A percentile compares a stretch with the other conserved stretches of the same genome.
These are phyloP conservation scores for Plenodomus biglobosus DNA, from an alignment of 2,329 filamentous ascomycete species.

Conservation along the genomic window DNA sequence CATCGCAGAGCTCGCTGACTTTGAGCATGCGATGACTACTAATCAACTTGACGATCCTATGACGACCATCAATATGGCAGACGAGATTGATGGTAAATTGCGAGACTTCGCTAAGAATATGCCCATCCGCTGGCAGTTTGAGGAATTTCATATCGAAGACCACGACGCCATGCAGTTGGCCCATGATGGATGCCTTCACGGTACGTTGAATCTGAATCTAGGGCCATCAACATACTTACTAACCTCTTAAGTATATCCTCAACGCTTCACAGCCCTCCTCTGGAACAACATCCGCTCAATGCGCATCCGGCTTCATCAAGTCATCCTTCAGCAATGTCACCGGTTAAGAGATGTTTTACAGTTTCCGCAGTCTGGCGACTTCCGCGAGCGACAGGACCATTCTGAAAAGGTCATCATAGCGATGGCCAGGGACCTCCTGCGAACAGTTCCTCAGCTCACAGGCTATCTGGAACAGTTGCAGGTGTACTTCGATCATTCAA, in stretches of 20 bases:
- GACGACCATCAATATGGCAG: conserved; percentile 13
- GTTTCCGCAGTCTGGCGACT: not conserved
- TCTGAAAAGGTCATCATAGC: conserved; percentile 15
- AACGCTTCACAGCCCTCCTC: conserved; percentile 23
- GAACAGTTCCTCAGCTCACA: conserved; percentile 29
- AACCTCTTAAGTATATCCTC: conserved; percentile 15
- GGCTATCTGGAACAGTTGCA: conserved; percentile 15
- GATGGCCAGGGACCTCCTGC: conserved; percentile 25
- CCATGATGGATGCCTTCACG: conserved; percentile 24
- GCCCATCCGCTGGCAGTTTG: conserved; percentile 13
- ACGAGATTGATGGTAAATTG: conserved; percentile 18
- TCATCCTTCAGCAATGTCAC: conserved; percentile 21
- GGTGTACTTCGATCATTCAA: not conserved
- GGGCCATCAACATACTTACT: not conserved
- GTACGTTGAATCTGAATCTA: conserved; percentile 3
- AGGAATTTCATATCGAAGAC: conserved; percentile 8
- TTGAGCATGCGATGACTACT: conserved; percentile 14
- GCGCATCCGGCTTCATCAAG: conserved; percentile 28
- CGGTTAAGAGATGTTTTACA: not conserved
- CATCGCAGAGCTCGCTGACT: conserved; percentile 17
- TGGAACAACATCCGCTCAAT: conserved; percentile 31
- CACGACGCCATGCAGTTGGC: conserved; percentile 10
- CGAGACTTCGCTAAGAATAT: conserved; percentile 16
- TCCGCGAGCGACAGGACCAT: conserved; percentile 7
- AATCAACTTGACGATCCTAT: conserved; percentile 1